Evolutionary conservation across 371 early-diverging fungal species (phyloP).

Genomic region (Rhizopus microsporus): DNA sequence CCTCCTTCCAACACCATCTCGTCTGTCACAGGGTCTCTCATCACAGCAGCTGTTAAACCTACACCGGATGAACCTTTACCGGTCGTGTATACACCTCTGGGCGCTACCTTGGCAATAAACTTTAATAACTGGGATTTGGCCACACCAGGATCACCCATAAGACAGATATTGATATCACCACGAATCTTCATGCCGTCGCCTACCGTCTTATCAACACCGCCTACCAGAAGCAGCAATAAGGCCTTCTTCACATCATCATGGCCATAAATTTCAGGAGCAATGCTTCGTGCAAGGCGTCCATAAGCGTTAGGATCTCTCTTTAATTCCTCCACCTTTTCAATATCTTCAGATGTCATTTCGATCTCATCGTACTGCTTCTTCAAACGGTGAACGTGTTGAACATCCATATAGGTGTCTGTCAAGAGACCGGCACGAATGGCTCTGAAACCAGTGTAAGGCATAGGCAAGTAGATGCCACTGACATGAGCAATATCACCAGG

Average conservation of each 20-base stretch:
- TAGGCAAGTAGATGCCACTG: constrained; percentile 68
- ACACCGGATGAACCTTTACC: constrained; percentile 94
- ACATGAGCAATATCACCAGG: constrained; percentile 57
- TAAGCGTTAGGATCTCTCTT: constrained; percentile 77
- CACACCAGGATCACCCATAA: constrained; percentile 99
- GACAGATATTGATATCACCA: constrained; percentile 94
- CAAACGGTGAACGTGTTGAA: constrained; percentile 79
- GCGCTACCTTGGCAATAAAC: constrained; percentile 83
- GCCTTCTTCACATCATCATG: constrained; percentile 97
- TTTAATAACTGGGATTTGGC: constrained; percentile 94
- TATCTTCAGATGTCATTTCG: constrained; percentile 65
- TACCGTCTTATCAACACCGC: constrained; percentile 84
- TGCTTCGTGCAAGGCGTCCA: constrained; percentile 82
- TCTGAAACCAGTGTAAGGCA: constrained; percentile 92
- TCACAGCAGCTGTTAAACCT: constrained; percentile 93
- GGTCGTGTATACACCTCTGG: constrained; percentile 92
- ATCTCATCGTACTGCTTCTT: constrained; percentile 91
- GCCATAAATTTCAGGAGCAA: constrained; percentile 98
- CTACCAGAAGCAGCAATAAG: constrained; percentile 85
- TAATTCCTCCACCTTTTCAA: constrained; percentile 64
- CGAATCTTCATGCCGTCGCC: constrained; percentile 94
- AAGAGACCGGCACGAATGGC: constrained; percentile 93
- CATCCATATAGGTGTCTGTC: constrained; percentile 96
- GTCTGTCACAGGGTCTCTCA: constrained; percentile 83
- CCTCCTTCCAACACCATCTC: constrained; percentile 94